Base-by-base conservation (phyloP, 2,329 filamentous ascomycete genomes). In the Fusarium xylarioides region DNA sequence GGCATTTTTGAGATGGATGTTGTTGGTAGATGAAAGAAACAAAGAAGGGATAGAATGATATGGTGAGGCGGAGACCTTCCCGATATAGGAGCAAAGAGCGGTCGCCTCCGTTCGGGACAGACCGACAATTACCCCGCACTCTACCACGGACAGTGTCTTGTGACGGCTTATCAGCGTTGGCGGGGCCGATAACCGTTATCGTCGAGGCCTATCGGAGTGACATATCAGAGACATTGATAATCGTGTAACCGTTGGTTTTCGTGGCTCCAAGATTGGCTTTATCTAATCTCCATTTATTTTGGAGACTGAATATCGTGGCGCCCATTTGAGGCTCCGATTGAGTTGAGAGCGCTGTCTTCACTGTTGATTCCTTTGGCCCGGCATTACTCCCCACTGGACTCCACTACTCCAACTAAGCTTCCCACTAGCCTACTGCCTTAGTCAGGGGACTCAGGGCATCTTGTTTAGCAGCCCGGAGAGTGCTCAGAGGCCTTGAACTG, bases 121-220 rank as follows among this genome's bases (percentile, higher is more conserved):
- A 70, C 66, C 66, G 67, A 70, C 67, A 66, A 21, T 70, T 73
- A 72, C 70, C 70, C 70, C 70, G 70, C 70, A 72, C 61, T 55
- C 49, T 38, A 26, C 34, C 32, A 43, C 4, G 11, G 35, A 28
- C 7, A 57, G 46, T n/a, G 63, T 69, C 69, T 52, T 46, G 70
- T 73, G 70, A 70, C 38, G 23, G 40, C 61, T 63, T 58, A 68
- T 59, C 66, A 52, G 66, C 9, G 32, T 40, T n/a, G 30, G 64
- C 58, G 64, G 69, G 64, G 55, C 58, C 23, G 37, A 43, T 42
- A 54, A 50, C 63, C 34, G 57, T 21, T 47, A 38, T 44, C 26
- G 32, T 42, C 6, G 18, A 14, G 9, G 19, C 52, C 50, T 65
- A 53, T 69, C 30, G 12, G n/a, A 23, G 21, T 7, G 11, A 18